Percentiles rank a stretch among this genome's conserved stretches.
Evolutionary conservation across 2,329 filamentous ascomycete species (phyloP).

Genomic region (Trichoderma simmonsii): DNA sequence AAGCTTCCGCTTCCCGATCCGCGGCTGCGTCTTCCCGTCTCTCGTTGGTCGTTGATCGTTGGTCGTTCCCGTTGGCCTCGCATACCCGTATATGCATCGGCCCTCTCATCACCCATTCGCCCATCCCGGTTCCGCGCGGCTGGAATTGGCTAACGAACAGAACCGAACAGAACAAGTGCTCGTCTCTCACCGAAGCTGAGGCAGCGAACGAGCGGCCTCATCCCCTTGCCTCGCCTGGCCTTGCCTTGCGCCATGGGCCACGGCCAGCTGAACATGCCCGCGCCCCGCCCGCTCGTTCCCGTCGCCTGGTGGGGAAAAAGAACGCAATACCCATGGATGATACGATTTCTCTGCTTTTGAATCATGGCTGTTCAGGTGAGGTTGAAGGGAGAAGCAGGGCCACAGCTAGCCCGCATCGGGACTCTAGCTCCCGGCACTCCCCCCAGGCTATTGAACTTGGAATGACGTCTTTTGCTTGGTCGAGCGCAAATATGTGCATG

Average conservation of each 20-base stretch:
- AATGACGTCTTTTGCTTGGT: background rate
- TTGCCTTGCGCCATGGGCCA: background rate
- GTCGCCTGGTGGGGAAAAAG: background rate
- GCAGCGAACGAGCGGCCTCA: background rate
- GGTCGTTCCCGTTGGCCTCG: background rate
- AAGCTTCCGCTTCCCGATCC: background rate
- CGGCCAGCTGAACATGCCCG: conserved; percentile 3
- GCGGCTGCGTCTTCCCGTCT: background rate
- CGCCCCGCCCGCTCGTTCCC: background rate
- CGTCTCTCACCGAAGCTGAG: conserved; percentile 8
- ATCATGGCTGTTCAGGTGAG: conserved; percentile 1
- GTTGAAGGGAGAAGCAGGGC: background rate
- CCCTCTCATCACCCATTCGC: background rate
- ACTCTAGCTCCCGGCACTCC: background rate
- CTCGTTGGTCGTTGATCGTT: background rate
- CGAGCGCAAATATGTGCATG: background rate
- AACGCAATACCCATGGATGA: background rate
- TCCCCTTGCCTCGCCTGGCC: background rate
- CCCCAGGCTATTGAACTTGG: background rate
- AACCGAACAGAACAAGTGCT: background rate
- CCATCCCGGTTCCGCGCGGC: background rate
- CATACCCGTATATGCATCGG: background rate
- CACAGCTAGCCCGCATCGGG: background rate
- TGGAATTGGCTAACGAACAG: background rate
- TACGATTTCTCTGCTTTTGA: background rate